A percentile compares a stretch with the other conserved stretches of the same genome.
Conservation (phyloP, 116 monocot genomes). For the Trichopus zeylanicus region DNA sequence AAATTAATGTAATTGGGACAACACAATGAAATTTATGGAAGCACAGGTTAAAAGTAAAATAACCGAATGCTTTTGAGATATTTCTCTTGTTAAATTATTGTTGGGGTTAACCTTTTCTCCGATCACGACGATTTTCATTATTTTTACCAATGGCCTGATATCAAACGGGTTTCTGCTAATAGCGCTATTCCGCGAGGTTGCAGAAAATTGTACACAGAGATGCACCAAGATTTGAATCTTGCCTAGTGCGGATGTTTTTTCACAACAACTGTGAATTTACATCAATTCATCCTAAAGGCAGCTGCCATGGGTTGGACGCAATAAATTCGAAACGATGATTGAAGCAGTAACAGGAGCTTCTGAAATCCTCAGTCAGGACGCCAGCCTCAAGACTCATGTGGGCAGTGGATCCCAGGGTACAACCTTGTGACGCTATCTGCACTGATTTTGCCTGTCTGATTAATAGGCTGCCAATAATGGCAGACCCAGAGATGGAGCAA, state of each 20-base stretch:
- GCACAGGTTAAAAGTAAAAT: no score
- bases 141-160: background rate
- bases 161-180: background rate
- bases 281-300: no score
- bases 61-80: no score
- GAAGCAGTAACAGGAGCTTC: background rate
- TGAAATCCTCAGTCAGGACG: background rate
- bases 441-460: slow-evolving; percentile 14
- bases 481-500: background rate
- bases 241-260: no score
- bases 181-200: background rate
- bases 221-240: no score
- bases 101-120: background rate
- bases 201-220: background rate
- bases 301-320: background rate
- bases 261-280: no score
- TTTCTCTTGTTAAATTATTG: no score
- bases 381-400: slow-evolving; percentile 5
- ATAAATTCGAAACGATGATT: background rate
- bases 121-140: background rate
- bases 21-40: no score
- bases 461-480: slow-evolving; percentile 16
- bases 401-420: slow-evolving; percentile 13
- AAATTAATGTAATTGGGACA: no score
- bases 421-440: slow-evolving; percentile 18